Conservation (phyloP, 257 asterid species). For the Linaria vulgaris region DNA sequence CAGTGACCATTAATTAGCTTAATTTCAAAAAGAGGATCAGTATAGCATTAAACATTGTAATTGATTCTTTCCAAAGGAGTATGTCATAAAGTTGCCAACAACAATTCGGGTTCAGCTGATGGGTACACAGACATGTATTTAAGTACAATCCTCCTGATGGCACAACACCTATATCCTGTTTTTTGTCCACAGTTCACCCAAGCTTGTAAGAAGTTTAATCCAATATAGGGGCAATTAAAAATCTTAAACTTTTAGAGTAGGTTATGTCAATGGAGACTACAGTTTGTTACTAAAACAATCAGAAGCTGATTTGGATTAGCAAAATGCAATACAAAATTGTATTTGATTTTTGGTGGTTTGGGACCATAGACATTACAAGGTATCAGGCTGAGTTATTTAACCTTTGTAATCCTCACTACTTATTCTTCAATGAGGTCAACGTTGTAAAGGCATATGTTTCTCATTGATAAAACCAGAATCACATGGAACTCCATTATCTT, state of each 20-base stretch:
- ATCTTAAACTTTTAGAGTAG: not conserved
- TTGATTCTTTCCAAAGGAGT: slow-evolving; percentile 14
- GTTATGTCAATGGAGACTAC: too few relatives aligned
- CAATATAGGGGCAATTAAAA: not conserved
- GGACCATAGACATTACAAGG: too few relatives aligned
- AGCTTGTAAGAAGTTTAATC: not conserved
- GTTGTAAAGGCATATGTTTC: too few relatives aligned
- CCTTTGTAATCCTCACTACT: too few relatives aligned
- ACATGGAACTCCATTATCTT: too few relatives aligned
- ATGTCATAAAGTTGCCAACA: slow-evolving; percentile 7
- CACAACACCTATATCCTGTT: not conserved
- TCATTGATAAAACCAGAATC: too few relatives aligned
- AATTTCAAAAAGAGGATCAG: slow-evolving; percentile 7
- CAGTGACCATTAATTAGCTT: not conserved
- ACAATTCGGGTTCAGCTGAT: not conserved
- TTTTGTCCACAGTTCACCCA: not conserved
- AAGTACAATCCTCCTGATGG: not conserved
- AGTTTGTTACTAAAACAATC: too few relatives aligned
- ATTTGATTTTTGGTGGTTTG: too few relatives aligned
- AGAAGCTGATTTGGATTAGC: too few relatives aligned
- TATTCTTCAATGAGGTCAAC: too few relatives aligned
- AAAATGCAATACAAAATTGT: too few relatives aligned
- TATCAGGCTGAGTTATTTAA: too few relatives aligned
- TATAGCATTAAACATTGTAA: not conserved
- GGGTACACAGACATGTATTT: not conserved